Base-by-base conservation (phyloP, 2,329 filamentous ascomycete species). In the Exophiala oligosperma region DNA sequence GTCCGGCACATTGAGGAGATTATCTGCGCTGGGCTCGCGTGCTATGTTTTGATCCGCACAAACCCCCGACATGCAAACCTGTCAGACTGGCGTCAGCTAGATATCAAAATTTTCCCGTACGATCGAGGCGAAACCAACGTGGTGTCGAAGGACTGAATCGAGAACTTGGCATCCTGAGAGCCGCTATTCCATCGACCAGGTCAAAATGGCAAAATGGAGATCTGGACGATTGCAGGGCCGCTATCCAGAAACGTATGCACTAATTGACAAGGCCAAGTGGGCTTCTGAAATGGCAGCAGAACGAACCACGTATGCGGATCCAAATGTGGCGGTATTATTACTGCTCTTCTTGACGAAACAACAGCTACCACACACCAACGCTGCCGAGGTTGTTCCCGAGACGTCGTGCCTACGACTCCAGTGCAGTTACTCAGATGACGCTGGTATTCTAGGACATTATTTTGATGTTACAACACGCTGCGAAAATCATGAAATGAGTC, bases 191-290 rank as follows among this genome's bases (percentile, higher is more conserved):
- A 49, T 43, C 40, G 35, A 26, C 26, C 17, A 49, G 52, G 35
- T 9, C 35, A 29, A 24, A 49, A 29, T 49, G 46, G 24, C 52
- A 46, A 21, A 43, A 49, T 54, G 52, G 37, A 28, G 38, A 49
- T 41, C 52, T 41, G 46, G 52, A 40, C 32, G 2, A 38, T 44
- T 49, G 6, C 44, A 44, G 52, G 41, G 52, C 29, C 17, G 52
- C 46, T 21, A 49, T 46, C 32, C 44, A 47, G 46, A 43, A 49
- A 41, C 5, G 26, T 35, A 43, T 47, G 32, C 52, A 24, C 44
- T 55, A 49, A 48, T 1, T 24, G 46, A 26, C 11, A 32, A 28
- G 24, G 46, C n/a, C 2, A 26, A 29, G 46, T 48, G 46, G 46
- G 46, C 46, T 48, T 29, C 23, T 29, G 8, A 29, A 24, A n/a